Base-by-base conservation (phyloP, 1,139 yeast species). In the Blastobotrys malaysiensis region DNA sequence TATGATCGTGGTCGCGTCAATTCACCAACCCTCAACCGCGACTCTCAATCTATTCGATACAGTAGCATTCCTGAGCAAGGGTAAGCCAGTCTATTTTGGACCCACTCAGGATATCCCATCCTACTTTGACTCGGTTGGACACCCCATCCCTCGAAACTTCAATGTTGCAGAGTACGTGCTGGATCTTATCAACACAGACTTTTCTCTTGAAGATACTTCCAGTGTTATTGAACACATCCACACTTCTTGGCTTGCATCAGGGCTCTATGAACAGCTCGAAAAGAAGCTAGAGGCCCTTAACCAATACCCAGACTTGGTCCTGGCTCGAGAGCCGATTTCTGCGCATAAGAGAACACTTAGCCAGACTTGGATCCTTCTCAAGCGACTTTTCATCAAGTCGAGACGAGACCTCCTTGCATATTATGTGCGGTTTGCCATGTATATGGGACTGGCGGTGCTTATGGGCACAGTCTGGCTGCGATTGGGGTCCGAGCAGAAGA, bases 391-490 rank as follows among this genome's bases (percentile, higher is more conserved):
- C 47, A 59, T 69, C 43, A 74, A 74, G 56, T 67, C 76, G 3
- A 58, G 65, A 27, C 61, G 76, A 45, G 77, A 74, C 56, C 55
- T 71, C 36, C 63, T 74, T 24, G 73, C 76, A 1, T 74, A 74
- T 59, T 67, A 71, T 54, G 74, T 72, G 24, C 63, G 77, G 51
- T 59, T 73, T 44, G 64, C 65, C 20, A 74, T 74, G 77, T 74
- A 74, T 55, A 56, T 74, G 14, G 76, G 75, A 9, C 63, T 74
- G 49, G 76, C 77, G 2, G 61, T 74, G 16, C 54, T 74, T 59
- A 73, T 74, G 77, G 77, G 77, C 9, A 74, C 77, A 0, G 76
- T 73, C 13, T 74, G 77, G 76, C 63, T 74, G 39, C 66, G 77
- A 48, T 62, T 74, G 9, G 61, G 65, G 9, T 55, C 62, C 43